Conservation (phyloP, 2,329 filamentous ascomycete species). For the Exophiala xenobiotica region DNA sequence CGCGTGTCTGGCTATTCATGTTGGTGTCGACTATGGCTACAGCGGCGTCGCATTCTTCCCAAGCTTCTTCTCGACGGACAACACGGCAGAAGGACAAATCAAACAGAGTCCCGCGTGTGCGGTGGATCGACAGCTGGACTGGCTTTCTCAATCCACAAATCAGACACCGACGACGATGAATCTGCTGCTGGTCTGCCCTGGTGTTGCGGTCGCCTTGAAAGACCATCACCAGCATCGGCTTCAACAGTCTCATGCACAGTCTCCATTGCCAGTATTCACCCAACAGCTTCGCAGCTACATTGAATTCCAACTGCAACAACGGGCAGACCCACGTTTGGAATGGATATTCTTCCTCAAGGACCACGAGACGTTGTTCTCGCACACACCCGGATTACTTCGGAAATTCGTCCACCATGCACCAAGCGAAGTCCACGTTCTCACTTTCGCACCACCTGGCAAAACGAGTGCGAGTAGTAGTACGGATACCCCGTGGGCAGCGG, state of each 20-base stretch:
- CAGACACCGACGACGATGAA: neutral
- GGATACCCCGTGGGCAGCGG: neutral
- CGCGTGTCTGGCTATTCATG: too few species aligned
- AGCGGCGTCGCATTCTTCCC: too few species aligned
- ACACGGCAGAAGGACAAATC: too few species aligned
- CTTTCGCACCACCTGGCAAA: neutral
- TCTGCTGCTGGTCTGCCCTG: neutral
- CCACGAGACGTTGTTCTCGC: neutral
- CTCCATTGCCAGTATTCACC: too few species aligned
- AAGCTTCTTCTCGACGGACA: too few species aligned
- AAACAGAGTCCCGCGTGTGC: too few species aligned
- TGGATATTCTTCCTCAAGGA: constrained; percentile 9
- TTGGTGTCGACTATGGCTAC: too few species aligned
- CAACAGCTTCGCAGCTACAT: neutral
- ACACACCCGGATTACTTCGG: neutral
- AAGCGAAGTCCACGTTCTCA: neutral
- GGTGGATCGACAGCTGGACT: neutral
- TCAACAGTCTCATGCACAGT: too few species aligned
- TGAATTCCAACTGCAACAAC: neutral
- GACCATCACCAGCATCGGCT: neutral
- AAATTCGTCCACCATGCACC: neutral
- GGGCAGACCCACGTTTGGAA: neutral
- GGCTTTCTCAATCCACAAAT: neutral
- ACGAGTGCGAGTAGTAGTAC: neutral
- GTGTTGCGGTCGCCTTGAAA: neutral